phyloP scores from a whole-genome alignment of 2,329 filamentous ascomycete species.

The Cladosporium halotolerans region DNA sequence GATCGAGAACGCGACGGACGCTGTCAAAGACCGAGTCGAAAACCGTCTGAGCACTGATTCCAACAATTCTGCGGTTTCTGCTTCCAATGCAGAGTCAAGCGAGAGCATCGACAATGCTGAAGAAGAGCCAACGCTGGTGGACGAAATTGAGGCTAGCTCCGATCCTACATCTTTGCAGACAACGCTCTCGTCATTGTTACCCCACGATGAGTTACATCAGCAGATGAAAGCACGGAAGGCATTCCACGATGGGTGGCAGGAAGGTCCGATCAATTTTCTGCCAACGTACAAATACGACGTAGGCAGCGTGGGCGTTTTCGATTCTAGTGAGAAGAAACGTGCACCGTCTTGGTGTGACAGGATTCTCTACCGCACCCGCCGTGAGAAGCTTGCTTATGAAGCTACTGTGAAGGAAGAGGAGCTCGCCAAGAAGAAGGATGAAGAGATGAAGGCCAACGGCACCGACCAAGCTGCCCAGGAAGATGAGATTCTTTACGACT shows the following conservation, averaged over 20 bases:
- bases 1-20: conserved; percentile 22
- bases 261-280: conserved; percentile 80
- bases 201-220: conserved; percentile 78
- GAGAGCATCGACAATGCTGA: conserved; percentile 1
- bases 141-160: conserved; percentile 47
- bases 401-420: conserved; percentile 57
- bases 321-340: conserved; percentile 89
- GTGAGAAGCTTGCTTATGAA: conserved; percentile 62
- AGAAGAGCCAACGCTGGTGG: conserved; percentile 17
- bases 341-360: conserved; percentile 96
- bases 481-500: conserved; percentile 81
- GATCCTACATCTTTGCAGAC: conserved; percentile 85
- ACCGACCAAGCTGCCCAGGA: conserved; percentile 68
- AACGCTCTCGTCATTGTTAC: conserved; percentile 76
- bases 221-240: conserved; percentile 69
- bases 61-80: not conserved
- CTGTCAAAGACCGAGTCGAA: conserved; percentile 17
- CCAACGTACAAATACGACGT: conserved; percentile 98
- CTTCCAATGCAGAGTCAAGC: not conserved
- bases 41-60: conserved; percentile 12
- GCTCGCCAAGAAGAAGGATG: conserved; percentile 64
- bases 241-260: conserved; percentile 87
- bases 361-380: conserved; percentile 75
- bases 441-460: conserved; percentile 77
- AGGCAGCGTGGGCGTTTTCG: conserved; percentile 85